A percentile compares a stretch with the other conserved stretches of the same genome.
Conservation (phyloP, 495 filamentous ascomycete species). For the Penicillium ucsense region DNA sequence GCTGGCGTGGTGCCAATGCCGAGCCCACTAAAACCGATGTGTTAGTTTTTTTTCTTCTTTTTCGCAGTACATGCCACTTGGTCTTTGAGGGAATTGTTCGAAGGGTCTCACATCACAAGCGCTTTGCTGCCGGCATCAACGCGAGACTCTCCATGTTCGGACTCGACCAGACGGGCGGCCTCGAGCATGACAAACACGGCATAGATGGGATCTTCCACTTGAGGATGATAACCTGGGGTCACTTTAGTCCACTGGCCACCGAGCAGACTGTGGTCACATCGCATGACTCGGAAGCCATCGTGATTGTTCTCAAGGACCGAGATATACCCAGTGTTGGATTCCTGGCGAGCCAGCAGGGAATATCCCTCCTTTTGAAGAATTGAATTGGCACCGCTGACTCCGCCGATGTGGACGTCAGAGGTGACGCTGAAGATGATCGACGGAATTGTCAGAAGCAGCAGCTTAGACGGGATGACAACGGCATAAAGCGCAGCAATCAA, state of each 20-base stretch:
- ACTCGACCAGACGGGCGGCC: conserved; percentile 71
- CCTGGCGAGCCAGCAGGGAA: conserved; percentile 63
- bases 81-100: not conserved
- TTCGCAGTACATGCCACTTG: not conserved
- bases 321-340: conserved; percentile 84
- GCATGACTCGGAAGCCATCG: conserved; percentile 68
- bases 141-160: conserved; percentile 33
- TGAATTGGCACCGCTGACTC: conserved; percentile 49
- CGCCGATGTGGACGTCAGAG: conserved; percentile 60
- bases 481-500: conserved; percentile 53
- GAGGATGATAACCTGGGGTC: conserved; percentile 25
- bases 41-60: not conserved
- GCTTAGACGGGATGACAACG: conserved; percentile 54
- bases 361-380: conserved; percentile 44
- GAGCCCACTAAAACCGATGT: conserved; percentile 51
- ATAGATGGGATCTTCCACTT: conserved; percentile 78
- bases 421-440: conserved; percentile 59
- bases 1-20: conserved; percentile 86
- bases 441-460: conserved; percentile 55
- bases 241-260: conserved; percentile 75
- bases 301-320: conserved; percentile 71
- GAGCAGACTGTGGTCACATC: conserved; percentile 88
- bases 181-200: conserved; percentile 89
- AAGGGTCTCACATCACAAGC: conserved; percentile 58
- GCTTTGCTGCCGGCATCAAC: conserved; percentile 63